Evolutionary conservation across 2,329 filamentous ascomycete genomes (phyloP), one percentile per base, ranked within the genome.

Genomic region (Pochonia chlamydosporia): DNA sequence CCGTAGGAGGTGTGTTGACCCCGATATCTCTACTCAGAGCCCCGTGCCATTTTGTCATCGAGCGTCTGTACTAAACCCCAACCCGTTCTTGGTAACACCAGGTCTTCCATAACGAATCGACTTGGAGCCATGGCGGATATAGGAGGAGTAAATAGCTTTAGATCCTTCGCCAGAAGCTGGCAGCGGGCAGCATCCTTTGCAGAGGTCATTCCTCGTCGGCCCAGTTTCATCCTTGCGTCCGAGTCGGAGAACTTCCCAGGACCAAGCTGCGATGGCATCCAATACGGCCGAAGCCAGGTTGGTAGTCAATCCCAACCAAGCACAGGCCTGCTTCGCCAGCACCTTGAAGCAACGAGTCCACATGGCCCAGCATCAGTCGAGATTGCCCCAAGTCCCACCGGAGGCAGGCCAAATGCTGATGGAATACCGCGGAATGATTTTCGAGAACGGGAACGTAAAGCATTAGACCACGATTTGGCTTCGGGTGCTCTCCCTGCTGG

Each of bases 161-260:
- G 93, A 60, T 95, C 91, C 59, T 97, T 97, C 63, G 88, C 91
- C 39, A 81, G 87, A 51, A 95, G 89, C 57, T 96, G 90, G 87
- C 89, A 92, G 67, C 84, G 92, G 63, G 92, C 92, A 31, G 89
- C 90, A 23, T 85, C 79, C 48, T 97, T 97, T 66, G 79, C 82
- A 53, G 91, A 96, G 64, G 88, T 96, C 56, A 84, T 93, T 28
- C 89, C 89, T 5, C 84, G 87, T 47, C 81, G 84, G 14, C 82
- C 84, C 13, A 85, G 87, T 28, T 89, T 95, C 62, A 74, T 88
- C 45, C 78, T 82, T 52, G 75, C 76, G 2, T 73, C 79, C 36
- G 79, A 82, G 37, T 75, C 79, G 50, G 33, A 51, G 21, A 21
- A 24, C n/a, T 4, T 39, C 23, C 44, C 25, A 14, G 49, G 42